Base-by-base conservation (phyloP, 2,329 filamentous ascomycete genomes). In the Monilinia fructigena region DNA sequence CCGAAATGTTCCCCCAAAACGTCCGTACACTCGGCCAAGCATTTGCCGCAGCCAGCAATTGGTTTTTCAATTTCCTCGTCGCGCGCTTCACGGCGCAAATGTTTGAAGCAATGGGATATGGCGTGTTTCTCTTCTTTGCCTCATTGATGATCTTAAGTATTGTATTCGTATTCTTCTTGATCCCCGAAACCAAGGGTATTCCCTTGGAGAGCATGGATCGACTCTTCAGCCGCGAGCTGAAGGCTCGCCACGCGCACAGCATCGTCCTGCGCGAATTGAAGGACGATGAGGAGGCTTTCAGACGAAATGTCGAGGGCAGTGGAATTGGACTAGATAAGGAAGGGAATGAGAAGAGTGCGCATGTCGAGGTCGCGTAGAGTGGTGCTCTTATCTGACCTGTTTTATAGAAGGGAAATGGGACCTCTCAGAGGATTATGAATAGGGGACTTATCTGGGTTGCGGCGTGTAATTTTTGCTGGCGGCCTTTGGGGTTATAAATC, bases 11-110 rank as follows among this genome's bases (percentile, higher is more conserved):
- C 55, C 71, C 72, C 67, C 84, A 86, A 70, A 89, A 88, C 77
- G 86, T 86, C 20, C 83, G 88, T 63, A 85, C 86, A 0, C 81
- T 93, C 0, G 89, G 89, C 1, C 89, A 92, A 74, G 89, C 90
- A 12, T 89, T 83, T 48, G 90, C 90, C 0, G 85, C 89, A 0
- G 86, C 86, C 3, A 89, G 85, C 77, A 91, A 92, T 77, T 92
- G 89, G 89, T 76, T 77, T 69, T 76, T 80, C 78, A 91, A 90
- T 76, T 90, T 91, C 75, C 81, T 91, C 74, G 84, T 91, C 70
- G 83, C 82, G 0, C 82, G 87, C 14, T 90, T 89, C 79, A 90
- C 86, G 0, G 86, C 83, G 35, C 84, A 88, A 70, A 89, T 89
- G 85, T 84, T 87, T 70, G 74, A 79, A 28, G 76, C 79, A 11